Percentiles rank a stretch among this genome's conserved stretches.
phyloP scores from a whole-genome alignment of 2,329 filamentous ascomycete genomes.

The Exserohilum rostratum region DNA sequence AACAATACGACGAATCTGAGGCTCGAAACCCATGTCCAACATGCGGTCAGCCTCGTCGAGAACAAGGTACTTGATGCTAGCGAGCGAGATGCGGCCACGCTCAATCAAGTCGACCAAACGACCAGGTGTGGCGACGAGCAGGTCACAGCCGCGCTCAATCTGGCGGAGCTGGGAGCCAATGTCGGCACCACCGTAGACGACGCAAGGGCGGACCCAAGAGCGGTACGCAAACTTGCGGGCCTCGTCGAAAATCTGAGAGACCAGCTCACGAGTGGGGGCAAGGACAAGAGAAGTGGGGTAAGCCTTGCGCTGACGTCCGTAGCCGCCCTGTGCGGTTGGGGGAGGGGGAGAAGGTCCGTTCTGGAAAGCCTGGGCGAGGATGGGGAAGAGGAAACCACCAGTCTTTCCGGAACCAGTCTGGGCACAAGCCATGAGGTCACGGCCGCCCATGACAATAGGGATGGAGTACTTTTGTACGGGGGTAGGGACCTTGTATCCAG shows the following conservation, averaged over 20 bases:
- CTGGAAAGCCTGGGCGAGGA: constrained; percentile 95
- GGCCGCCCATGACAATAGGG: constrained; percentile 96
- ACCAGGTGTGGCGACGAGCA: constrained; percentile 95
- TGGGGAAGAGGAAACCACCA: constrained; percentile 98
- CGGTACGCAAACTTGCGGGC: constrained; percentile 98
- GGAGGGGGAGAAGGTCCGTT: constrained; percentile 79
- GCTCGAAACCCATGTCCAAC: constrained; percentile 99
- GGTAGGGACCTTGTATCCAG: constrained; percentile 93
- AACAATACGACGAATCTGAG: constrained; percentile 97
- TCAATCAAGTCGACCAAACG: constrained; percentile 98
- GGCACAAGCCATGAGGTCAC: constrained; percentile 98
- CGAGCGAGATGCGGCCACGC: constrained; percentile 94
- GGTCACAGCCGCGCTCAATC: constrained; percentile 96
- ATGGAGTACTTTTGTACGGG: constrained; percentile 99
- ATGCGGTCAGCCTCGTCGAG: constrained; percentile 99
- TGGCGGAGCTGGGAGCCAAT: constrained; percentile 97
- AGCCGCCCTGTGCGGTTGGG: constrained; percentile 64
- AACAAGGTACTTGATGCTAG: constrained; percentile 99
- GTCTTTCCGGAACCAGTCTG: constrained; percentile 99
- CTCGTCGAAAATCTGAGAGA: constrained; percentile 98
- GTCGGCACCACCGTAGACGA: constrained; percentile 98
- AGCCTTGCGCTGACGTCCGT: constrained; percentile 92
- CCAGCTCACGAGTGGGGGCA: constrained; percentile 95
- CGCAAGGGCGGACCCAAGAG: constrained; percentile 97
- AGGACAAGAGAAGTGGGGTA: constrained; percentile 96